Evolutionary conservation across 768 basidiomycete genomes (phyloP).

Genomic region (Tricholoma terreum): DNA sequence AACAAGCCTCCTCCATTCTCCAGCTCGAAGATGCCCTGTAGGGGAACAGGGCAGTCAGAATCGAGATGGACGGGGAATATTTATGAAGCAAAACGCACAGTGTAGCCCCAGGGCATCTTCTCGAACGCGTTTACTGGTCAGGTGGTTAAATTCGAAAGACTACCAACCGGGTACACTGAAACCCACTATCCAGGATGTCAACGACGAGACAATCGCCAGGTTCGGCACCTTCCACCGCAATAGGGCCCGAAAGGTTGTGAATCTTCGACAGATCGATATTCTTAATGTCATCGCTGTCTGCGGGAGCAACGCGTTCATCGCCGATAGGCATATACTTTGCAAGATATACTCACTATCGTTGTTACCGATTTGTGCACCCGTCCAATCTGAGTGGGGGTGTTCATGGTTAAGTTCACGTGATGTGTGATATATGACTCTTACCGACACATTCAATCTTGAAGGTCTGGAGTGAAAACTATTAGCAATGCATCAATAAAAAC

Average conservation of each 20-base stretch:
- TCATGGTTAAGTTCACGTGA: not conserved
- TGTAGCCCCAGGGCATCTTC: conserved; percentile 82
- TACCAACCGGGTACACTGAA: not conserved
- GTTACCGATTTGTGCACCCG: conserved; percentile 75
- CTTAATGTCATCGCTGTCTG: conserved; percentile 65
- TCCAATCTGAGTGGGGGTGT: conserved; percentile 56
- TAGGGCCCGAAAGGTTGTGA: conserved; percentile 75
- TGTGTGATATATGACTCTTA: too few relatives aligned
- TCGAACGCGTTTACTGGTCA: conserved; percentile 58
- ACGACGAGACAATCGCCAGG: conserved; percentile 80
- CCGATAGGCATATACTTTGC: not conserved
- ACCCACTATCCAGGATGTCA: conserved; percentile 70
- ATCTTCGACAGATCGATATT: conserved; percentile 62
- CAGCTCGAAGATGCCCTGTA: conserved; percentile 69
- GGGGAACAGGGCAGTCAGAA: not conserved
- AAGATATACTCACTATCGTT: conserved; percentile 52
- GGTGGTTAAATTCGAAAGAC: not conserved
- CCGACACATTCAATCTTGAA: conserved; percentile 73
- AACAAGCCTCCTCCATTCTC: conserved; percentile 73
- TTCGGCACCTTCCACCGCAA: conserved; percentile 71
- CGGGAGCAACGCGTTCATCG: not conserved
- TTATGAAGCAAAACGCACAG: conserved; percentile 33
- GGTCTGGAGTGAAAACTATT: conserved; percentile 32
- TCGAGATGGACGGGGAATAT: too few relatives aligned
- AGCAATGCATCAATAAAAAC: too few relatives aligned